Conservation (phyloP, 1,139 yeast genomes). For the Yamadazyma dushanensis region DNA sequence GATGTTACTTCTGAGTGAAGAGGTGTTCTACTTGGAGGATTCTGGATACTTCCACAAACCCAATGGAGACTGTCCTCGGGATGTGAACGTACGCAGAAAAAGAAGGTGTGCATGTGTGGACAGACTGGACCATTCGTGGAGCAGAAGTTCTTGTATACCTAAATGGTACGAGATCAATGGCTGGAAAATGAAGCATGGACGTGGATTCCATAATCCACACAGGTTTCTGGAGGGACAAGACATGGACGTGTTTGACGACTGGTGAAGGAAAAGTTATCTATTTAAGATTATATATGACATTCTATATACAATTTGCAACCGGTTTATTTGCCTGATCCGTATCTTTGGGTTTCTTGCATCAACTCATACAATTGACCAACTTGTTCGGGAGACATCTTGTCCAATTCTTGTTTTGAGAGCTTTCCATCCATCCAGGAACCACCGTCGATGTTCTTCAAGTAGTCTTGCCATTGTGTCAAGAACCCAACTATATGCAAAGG, state of each 20-base stretch:
- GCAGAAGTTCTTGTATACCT: constrained; percentile 19
- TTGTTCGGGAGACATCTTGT: constrained; percentile 89
- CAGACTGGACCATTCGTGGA: constrained; percentile 22
- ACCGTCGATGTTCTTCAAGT: constrained; percentile 67
- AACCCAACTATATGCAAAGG: constrained; percentile 94
- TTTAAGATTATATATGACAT: too few species aligned
- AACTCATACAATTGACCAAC: constrained; percentile 66
- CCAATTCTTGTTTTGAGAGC: constrained; percentile 64
- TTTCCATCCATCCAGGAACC: constrained; percentile 76
- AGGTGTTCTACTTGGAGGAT: constrained; percentile 33
- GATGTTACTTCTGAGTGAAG: constrained; percentile 21
- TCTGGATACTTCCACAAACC: constrained; percentile 39
- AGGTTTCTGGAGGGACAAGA: constrained; percentile 12
- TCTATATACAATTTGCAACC: background rate
- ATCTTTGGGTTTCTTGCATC: constrained; percentile 52
- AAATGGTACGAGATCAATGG: constrained; percentile 22
- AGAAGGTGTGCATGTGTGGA: constrained; percentile 28
- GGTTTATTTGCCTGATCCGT: constrained; percentile 19
- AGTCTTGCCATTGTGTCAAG: constrained; percentile 92
- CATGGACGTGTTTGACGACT: constrained; percentile 10
- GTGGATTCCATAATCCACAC: constrained; percentile 17
- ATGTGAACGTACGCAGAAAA: constrained; percentile 14
- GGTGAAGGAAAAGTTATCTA: too few species aligned
- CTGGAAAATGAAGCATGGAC: constrained; percentile 14
- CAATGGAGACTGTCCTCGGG: constrained; percentile 34